Conservation (phyloP, 768 basidiomycete species). For the Ephemerocybe angulata region DNA sequence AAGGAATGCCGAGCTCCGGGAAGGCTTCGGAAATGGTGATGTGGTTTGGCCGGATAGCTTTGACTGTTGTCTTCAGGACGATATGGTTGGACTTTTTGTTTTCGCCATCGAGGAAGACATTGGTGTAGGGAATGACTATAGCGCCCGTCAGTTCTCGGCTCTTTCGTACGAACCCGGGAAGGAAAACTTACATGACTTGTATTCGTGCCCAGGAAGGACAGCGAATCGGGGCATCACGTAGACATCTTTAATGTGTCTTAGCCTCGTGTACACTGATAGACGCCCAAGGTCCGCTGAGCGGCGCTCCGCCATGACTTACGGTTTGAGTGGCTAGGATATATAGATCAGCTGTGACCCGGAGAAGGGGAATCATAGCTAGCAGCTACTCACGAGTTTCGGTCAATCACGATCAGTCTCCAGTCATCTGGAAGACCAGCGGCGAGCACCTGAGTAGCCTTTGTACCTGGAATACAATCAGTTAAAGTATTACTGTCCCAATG, state of each 20-base stretch:
- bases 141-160: not conserved
- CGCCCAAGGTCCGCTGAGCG: not conserved
- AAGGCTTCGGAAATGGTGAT: slow-evolving; percentile 46
- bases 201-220: slow-evolving; percentile 56
- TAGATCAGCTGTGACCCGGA: not conserved
- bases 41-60: slow-evolving; percentile 33
- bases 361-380: not conserved
- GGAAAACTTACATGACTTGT: slow-evolving; percentile 53
- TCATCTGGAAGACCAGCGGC: slow-evolving; percentile 44
- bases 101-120: slow-evolving; percentile 35
- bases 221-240: slow-evolving; percentile 59
- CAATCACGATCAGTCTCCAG: slow-evolving; percentile 56
- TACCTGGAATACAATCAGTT: slow-evolving; percentile 29
- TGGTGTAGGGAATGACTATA: slow-evolving; percentile 53
- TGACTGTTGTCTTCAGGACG: slow-evolving; percentile 45
- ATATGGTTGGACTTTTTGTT: slow-evolving; percentile 23
- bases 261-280: not conserved
- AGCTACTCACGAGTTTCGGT: slow-evolving; percentile 51
- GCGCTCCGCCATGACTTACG: slow-evolving; percentile 35
- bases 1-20: slow-evolving; percentile 40
- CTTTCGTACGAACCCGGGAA: not conserved
- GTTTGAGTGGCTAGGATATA: slow-evolving; percentile 40
- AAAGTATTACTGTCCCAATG: too few relatives aligned
- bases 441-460: slow-evolving; percentile 46
- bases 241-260: slow-evolving; percentile 33